phyloP scores from a whole-genome alignment of 164 flowering plant species.

The Aristolochia californica region DNA sequence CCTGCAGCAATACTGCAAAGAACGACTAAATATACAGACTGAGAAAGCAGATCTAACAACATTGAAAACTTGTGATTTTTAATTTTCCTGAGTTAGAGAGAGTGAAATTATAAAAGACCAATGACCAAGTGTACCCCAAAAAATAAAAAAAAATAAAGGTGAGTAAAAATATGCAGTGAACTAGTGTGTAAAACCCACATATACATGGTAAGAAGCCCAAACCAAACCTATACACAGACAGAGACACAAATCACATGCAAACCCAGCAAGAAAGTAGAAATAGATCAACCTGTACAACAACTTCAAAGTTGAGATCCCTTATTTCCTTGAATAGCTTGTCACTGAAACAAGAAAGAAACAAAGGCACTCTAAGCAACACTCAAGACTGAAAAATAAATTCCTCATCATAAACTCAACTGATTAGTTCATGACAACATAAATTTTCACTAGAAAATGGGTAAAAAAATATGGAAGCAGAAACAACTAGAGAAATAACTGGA shows the following conservation, averaged over 20 bases:
- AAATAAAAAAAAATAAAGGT: not conserved
- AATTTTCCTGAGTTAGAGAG: no score
- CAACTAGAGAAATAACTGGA: not conserved
- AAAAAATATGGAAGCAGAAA: not conserved
- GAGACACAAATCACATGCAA: no score
- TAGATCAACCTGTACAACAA: conserved; percentile 87
- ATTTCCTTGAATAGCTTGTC: conserved; percentile 95
- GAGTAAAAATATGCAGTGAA: conserved; percentile 2
- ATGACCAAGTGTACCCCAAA: not conserved
- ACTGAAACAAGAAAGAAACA: conserved; percentile 26
- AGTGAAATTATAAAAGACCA: no score
- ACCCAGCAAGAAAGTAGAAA: conserved; percentile 5
- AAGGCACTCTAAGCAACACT: not conserved
- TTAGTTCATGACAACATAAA: not conserved
- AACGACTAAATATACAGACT: conserved; percentile 16
- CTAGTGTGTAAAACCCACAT: no score
- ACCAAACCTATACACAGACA: no score
- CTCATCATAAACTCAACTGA: not conserved
- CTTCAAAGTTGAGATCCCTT: conserved; percentile 96
- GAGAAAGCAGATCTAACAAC: not conserved
- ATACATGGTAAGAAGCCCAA: no score
- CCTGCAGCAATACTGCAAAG: conserved; percentile 55
- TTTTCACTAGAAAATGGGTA: not conserved
- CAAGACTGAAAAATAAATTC: not conserved
- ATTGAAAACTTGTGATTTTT: no score